Percentiles rank a stretch among this genome's conserved stretches.
These are phyloP conservation scores for Solanum pennellii DNA, from an alignment of 257 asterid species.

Conservation along the genomic window DNA sequence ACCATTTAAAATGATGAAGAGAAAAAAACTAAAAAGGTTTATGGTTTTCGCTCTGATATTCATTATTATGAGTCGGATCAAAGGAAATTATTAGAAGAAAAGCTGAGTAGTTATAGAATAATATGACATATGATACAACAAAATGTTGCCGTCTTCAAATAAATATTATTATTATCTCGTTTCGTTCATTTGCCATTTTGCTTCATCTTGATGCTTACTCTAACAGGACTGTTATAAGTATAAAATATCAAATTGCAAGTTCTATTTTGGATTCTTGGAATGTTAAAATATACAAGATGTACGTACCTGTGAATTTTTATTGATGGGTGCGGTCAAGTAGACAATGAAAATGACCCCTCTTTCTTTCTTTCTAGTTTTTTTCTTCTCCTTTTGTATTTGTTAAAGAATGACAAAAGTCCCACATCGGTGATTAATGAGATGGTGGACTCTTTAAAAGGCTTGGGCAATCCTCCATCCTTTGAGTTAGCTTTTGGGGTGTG, in stretches of 20 bases:
- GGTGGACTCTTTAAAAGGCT: too few species aligned
- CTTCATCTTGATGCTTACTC: neutral
- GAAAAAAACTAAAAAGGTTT: neutral
- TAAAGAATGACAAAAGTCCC: too few species aligned
- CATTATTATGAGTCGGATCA: constrained; percentile 12
- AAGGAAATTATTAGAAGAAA: neutral
- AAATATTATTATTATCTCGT: neutral
- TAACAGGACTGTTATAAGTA: neutral
- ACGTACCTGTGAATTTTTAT: neutral
- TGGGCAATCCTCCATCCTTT: too few species aligned
- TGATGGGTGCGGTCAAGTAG: neutral
- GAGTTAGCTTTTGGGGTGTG: too few species aligned
- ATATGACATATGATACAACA: constrained; percentile 12
- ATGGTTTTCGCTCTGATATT: constrained; percentile 2
- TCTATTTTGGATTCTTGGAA: neutral
- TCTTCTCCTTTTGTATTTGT: neutral
- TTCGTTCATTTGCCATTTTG: neutral
- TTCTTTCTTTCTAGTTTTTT: neutral
- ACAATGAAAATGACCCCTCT: neutral
- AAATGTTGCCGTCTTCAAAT: constrained; percentile 19
- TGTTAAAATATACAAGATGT: neutral
- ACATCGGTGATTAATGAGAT: too few species aligned
- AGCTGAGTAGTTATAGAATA: constrained; percentile 2
- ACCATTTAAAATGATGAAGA: neutral
- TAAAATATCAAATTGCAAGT: neutral